These are phyloP conservation scores for Colletotrichum graminicola DNA, from an alignment of 2,329 filamentous ascomycete genomes.

Conservation along the genomic window DNA sequence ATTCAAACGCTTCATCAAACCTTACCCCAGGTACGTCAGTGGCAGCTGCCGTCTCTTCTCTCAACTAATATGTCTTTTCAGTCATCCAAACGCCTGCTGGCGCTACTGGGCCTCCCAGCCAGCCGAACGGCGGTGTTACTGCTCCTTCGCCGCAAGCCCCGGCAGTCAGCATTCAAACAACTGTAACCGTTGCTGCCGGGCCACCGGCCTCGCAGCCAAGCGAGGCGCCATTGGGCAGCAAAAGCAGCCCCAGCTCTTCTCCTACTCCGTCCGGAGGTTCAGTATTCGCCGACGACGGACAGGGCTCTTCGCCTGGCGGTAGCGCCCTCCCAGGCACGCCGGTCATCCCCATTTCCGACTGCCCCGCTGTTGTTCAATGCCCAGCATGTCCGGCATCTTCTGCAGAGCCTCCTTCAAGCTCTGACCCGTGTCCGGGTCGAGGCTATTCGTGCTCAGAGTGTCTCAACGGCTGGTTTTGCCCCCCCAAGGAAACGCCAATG, in stretches of 20 bases:
- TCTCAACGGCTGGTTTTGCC: slow-evolving; percentile 50
- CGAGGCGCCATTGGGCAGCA: neutral
- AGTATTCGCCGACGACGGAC: slow-evolving; percentile 7
- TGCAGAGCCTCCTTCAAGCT: slow-evolving; percentile 12
- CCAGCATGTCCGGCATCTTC: slow-evolving; percentile 42
- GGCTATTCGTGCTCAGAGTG: slow-evolving; percentile 49
- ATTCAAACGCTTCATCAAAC: neutral
- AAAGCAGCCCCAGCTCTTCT: neutral
- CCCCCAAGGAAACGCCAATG: slow-evolving; percentile 49
- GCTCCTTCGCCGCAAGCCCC: neutral
- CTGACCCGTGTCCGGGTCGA: slow-evolving; percentile 45
- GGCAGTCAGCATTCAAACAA: neutral
- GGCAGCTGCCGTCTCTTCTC: neutral
- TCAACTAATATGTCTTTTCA: slow-evolving; percentile 4
- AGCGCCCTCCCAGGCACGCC: slow-evolving; percentile 20
- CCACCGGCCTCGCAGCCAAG: neutral
- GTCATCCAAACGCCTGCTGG: neutral
- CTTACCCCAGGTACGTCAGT: slow-evolving; percentile 7
- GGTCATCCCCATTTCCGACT: slow-evolving; percentile 34
- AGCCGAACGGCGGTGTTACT: neutral
- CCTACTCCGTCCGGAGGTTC: slow-evolving; percentile 11
- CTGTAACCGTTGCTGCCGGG: neutral
- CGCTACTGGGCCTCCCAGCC: neutral
- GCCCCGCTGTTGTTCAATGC: slow-evolving; percentile 39
- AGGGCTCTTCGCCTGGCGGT: neutral